Conservation (phyloP, 192 early-diverging fungal species). For the Coemansia sp. region DNA sequence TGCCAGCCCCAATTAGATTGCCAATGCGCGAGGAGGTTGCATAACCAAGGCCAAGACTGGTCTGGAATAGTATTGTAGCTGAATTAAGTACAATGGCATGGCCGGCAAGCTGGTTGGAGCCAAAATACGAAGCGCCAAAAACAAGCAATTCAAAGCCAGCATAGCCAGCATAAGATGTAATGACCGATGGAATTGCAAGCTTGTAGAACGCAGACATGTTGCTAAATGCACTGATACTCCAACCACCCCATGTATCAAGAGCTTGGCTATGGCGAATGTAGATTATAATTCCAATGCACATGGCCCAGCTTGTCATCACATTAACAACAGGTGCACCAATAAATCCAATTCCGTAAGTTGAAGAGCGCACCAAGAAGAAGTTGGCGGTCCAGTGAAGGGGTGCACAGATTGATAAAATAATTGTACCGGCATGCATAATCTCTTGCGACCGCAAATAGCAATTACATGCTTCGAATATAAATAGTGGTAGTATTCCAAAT, state of each 20-base stretch:
- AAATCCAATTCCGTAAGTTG: constrained; percentile 64
- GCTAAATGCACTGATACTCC: constrained; percentile 62
- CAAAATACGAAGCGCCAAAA: constrained; percentile 71
- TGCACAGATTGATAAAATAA: constrained; percentile 61
- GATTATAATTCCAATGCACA: constrained; percentile 59
- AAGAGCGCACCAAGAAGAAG: constrained; percentile 73
- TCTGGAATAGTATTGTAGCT: constrained; percentile 66
- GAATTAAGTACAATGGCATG: constrained; percentile 68
- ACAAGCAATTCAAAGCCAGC: constrained; percentile 70
- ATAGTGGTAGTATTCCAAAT: constrained; percentile 65
- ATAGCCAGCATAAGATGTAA: constrained; percentile 81
- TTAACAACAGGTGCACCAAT: constrained; percentile 79
- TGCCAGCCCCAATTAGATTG: constrained; percentile 64
- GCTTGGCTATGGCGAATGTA: constrained; percentile 65
- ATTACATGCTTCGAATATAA: constrained; percentile 76
- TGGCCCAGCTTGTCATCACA: constrained; percentile 63
- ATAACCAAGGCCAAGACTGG: constrained; percentile 73
- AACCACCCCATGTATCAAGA: constrained; percentile 79
- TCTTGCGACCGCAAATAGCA: constrained; percentile 83
- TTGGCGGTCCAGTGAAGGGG: constrained; percentile 72
- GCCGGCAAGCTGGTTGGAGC: constrained; percentile 65
- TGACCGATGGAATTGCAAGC: constrained; percentile 73
- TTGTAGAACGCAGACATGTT: constrained; percentile 59
- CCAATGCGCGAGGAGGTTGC: constrained; percentile 77
- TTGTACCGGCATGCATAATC: constrained; percentile 76